Evolutionary conservation across 1,284 basidiomycete species (phyloP).

Genomic region (Melampsora medusae): DNA sequence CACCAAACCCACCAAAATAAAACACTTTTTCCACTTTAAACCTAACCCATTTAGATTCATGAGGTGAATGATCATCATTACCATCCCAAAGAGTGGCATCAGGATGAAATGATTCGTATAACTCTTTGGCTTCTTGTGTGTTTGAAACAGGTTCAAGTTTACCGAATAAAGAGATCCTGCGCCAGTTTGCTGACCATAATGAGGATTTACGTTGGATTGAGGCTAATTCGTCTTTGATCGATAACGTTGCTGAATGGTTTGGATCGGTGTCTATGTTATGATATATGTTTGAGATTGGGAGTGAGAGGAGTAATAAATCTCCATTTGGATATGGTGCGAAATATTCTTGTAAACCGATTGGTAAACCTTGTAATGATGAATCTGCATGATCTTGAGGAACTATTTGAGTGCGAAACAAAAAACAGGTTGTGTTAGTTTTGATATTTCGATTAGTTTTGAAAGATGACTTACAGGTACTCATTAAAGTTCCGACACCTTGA

Average conservation of each 20-base stretch:
- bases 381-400: slow-evolving; percentile 20
- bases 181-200: slow-evolving; percentile 32
- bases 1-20: slow-evolving; percentile 38
- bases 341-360: slow-evolving; percentile 40
- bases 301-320: slow-evolving; percentile 23
- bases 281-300: slow-evolving; percentile 36
- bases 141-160: background rate
- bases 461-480: background rate
- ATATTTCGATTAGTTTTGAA: background rate
- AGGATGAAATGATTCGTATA: slow-evolving; percentile 36
- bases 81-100: slow-evolving; percentile 27
- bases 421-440: background rate
- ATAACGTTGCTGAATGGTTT: background rate
- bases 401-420: background rate
- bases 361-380: background rate
- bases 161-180: slow-evolving; percentile 24
- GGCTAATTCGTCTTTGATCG: slow-evolving; percentile 37
- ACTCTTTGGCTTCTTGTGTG: slow-evolving; percentile 1
- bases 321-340: slow-evolving; percentile 42
- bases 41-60: slow-evolving; percentile 23
- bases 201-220: background rate
- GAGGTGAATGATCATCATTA: background rate
- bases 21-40: slow-evolving; percentile 15
- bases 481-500: slow-evolving; percentile 1
- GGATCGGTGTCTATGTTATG: slow-evolving; percentile 17